phyloP scores from a whole-genome alignment of 139 green algal genomes.

The Volvox africanus region DNA sequence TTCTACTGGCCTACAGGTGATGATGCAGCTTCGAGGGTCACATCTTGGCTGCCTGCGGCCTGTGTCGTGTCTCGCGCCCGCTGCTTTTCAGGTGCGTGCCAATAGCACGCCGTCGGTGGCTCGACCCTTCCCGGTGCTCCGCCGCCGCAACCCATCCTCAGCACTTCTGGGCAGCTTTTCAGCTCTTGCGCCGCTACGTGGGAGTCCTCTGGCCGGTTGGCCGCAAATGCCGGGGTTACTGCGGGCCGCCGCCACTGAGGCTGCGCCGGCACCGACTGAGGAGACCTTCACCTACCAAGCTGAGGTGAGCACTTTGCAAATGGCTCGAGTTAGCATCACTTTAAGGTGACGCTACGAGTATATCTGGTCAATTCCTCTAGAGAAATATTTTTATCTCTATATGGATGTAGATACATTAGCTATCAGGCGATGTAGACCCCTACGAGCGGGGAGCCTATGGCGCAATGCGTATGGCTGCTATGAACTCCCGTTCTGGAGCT shows the following conservation, averaged over 20 bases:
- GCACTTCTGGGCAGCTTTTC: background rate
- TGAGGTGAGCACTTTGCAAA: slow-evolving; percentile 61
- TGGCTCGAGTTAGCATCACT: no score
- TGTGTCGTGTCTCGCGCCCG: slow-evolving; percentile 19
- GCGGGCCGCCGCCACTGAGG: slow-evolving; percentile 37
- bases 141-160: background rate
- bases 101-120: slow-evolving; percentile 1
- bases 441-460: background rate
- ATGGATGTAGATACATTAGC: no score
- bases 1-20: slow-evolving; percentile 26
- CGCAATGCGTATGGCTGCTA: background rate
- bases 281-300: slow-evolving; percentile 87
- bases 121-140: background rate
- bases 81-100: slow-evolving; percentile 32
- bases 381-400: no score
- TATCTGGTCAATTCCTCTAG: background rate
- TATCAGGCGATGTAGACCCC: no score
- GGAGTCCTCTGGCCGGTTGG: background rate
- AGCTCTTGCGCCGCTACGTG: background rate
- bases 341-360: no score
- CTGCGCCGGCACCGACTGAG: slow-evolving; percentile 31
- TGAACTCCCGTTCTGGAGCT: no score
- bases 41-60: slow-evolving; percentile 26
- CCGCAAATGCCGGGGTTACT: background rate
- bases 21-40: slow-evolving; percentile 26